phyloP scores from a whole-genome alignment of 2,329 filamentous ascomycete species.

The Triangularia verruculosa region DNA sequence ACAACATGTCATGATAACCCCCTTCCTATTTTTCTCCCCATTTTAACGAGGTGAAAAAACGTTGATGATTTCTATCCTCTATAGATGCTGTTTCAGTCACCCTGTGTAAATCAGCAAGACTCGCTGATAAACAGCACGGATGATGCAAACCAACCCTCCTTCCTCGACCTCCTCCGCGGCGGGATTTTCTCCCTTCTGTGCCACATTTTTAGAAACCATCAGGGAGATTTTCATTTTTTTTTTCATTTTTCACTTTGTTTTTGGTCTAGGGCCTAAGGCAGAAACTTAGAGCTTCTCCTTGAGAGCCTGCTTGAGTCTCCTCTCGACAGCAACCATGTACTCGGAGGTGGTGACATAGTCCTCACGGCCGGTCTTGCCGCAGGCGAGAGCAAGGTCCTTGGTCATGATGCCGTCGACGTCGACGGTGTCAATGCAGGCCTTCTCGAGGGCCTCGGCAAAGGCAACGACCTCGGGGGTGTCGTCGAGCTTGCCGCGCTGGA shows the following conservation, averaged over 20 bases:
- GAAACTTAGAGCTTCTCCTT: slow-evolving; percentile 68
- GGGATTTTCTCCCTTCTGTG: background rate
- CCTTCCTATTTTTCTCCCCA: background rate
- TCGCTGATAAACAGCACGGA: background rate
- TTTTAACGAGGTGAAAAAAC: background rate
- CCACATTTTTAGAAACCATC: background rate
- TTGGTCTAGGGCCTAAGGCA: no score
- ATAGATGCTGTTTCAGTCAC: background rate
- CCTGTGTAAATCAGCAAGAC: background rate
- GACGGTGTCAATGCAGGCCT: slow-evolving; percentile 91
- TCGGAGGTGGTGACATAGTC: slow-evolving; percentile 90
- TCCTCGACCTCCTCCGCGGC: background rate
- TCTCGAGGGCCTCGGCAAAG: slow-evolving; percentile 88
- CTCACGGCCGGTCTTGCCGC: slow-evolving; percentile 78
- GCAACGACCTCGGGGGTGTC: slow-evolving; percentile 85
- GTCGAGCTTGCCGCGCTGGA: slow-evolving; percentile 91
- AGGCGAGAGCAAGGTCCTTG: slow-evolving; percentile 95
- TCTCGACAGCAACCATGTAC: slow-evolving; percentile 92
- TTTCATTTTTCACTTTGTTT: no score
- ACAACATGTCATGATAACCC: background rate
- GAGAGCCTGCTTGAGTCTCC: slow-evolving; percentile 75
- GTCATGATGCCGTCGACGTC: slow-evolving; percentile 96
- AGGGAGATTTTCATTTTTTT: background rate
- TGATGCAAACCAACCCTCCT: background rate
- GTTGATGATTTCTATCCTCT: background rate